phyloP scores from a whole-genome alignment of 805 yeast genomes.

The Nakazawaea populi region DNA sequence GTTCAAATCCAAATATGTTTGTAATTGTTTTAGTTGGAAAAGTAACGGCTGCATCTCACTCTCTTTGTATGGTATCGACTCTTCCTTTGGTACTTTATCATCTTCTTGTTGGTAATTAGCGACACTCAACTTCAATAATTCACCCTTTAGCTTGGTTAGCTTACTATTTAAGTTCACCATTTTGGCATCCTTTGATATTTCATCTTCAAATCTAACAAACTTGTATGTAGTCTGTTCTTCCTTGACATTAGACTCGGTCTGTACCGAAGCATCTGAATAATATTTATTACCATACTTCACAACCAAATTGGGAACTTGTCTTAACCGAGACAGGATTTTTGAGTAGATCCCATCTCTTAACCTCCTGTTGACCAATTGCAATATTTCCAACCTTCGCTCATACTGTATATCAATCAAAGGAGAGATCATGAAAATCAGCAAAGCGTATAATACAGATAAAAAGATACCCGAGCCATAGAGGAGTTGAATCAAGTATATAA shows the following conservation, averaged over 20 bases:
- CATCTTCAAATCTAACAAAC: conserved; percentile 3
- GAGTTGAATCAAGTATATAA: conserved; percentile 22
- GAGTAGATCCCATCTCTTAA: conserved; percentile 23
- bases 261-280: conserved; percentile 25
- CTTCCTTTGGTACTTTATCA: neutral
- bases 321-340: conserved; percentile 20
- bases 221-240: neutral
- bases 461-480: conserved; percentile 30
- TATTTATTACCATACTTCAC: conserved; percentile 33
- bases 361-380: conserved; percentile 21
- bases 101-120: neutral
- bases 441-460: conserved; percentile 22
- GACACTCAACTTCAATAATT: conserved; percentile 1
- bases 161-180: neutral
- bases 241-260: conserved; percentile 4
- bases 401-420: conserved; percentile 35
- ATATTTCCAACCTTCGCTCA: conserved; percentile 31
- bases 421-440: conserved; percentile 28
- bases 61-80: conserved; percentile 4
- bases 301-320: conserved; percentile 34
- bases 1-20: conserved; percentile 24
- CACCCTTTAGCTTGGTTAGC: neutral
- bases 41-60: conserved; percentile 31
- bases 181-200: neutral
- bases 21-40: conserved; percentile 26